These are phyloP conservation scores for Thermothelomyces thermophilus DNA, from an alignment of 2,329 filamentous ascomycete genomes.

Conservation along the genomic window DNA sequence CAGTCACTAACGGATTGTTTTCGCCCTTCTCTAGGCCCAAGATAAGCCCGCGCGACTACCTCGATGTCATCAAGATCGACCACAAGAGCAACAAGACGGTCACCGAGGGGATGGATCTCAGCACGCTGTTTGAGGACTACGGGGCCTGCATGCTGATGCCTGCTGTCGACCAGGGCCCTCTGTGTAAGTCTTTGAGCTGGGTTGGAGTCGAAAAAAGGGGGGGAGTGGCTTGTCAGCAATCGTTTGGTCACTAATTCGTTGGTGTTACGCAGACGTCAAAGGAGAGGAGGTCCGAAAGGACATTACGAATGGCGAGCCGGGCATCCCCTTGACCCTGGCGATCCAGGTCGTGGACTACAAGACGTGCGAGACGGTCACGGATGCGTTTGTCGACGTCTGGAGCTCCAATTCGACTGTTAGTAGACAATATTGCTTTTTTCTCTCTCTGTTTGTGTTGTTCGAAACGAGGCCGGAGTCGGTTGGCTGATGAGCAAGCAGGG, in stretches of 20 bases:
- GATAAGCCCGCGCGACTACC: constrained; percentile 27
- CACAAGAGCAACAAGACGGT: constrained; percentile 30
- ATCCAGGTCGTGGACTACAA: constrained; percentile 48
- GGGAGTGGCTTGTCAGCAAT: too few species aligned
- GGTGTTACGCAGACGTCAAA: constrained; percentile 33
- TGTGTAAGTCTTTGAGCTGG: constrained; percentile 29
- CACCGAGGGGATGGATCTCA: constrained; percentile 26
- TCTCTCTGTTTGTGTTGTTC: neutral
- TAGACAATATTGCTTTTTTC: neutral
- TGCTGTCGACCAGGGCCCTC: constrained; percentile 42
- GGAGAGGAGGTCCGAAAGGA: constrained; percentile 46
- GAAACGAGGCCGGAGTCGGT: neutral
- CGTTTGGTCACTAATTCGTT: constrained; percentile 1
- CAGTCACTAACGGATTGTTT: neutral
- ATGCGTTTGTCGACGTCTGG: constrained; percentile 49
- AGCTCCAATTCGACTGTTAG: constrained; percentile 36
- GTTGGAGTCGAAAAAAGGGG: neutral
- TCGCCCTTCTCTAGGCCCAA: constrained; percentile 14
- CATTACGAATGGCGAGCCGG: constrained; percentile 40
- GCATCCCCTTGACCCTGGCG: constrained; percentile 44
- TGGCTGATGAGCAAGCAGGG: constrained; percentile 14
- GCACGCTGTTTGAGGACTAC: constrained; percentile 32
- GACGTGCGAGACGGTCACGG: constrained; percentile 45
- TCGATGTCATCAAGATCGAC: constrained; percentile 28
- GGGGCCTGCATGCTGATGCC: constrained; percentile 41